phyloP scores from a whole-genome alignment of 148 eudicot species.

The Beta vulgaris region DNA sequence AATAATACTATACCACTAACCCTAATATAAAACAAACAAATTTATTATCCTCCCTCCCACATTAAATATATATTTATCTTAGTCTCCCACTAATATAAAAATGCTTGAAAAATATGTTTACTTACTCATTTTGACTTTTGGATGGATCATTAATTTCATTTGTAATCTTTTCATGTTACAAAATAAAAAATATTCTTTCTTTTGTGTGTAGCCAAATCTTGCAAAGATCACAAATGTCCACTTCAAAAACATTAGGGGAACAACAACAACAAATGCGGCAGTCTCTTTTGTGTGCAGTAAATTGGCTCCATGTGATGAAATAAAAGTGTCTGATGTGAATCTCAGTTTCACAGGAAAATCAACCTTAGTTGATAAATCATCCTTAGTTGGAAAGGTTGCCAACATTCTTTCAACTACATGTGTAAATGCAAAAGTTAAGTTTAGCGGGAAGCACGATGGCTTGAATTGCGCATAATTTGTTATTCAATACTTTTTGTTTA shows the following conservation, averaged over 20 bases:
- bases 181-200: neutral
- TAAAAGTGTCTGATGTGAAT: conserved; percentile 43
- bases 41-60: too few species aligned
- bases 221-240: conserved; percentile 50
- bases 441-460: conserved; percentile 36
- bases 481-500: neutral
- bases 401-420: conserved; percentile 27
- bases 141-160: too few species aligned
- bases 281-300: conserved; percentile 46
- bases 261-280: conserved; percentile 27
- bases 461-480: conserved; percentile 12
- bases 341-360: conserved; percentile 22
- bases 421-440: conserved; percentile 32
- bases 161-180: too few species aligned
- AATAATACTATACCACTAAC: too few species aligned
- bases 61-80: too few species aligned
- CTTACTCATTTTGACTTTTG: too few species aligned
- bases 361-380: neutral
- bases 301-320: conserved; percentile 45
- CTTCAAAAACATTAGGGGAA: conserved; percentile 60
- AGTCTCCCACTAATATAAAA: too few species aligned
- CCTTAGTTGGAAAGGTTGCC: neutral
- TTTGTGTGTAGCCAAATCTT: conserved; percentile 28
- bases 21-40: too few species aligned
- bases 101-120: too few species aligned